Conservation (phyloP, 2,329 filamentous ascomycete species). For the Sclerotiophoma versabilis region DNA sequence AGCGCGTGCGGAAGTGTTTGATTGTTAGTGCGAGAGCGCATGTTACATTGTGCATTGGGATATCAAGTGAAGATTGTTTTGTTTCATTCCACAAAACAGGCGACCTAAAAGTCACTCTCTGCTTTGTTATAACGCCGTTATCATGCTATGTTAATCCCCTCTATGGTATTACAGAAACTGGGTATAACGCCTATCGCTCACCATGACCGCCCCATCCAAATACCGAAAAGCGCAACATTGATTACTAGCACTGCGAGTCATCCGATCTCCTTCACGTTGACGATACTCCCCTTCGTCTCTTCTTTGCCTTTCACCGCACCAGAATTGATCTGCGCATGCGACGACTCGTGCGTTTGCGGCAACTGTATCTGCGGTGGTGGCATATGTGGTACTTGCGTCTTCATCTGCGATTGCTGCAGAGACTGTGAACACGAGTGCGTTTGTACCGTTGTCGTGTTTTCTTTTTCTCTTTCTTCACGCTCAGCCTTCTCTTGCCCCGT, state of each 20-base stretch:
- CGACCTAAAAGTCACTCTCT: background rate
- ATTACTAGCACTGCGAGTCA: slow-evolving; percentile 10
- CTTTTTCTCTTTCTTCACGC: slow-evolving; percentile 22
- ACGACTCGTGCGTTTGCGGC: background rate
- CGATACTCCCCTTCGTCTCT: background rate
- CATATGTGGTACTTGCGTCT: background rate
- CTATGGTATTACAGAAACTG: background rate
- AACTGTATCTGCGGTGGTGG: slow-evolving; percentile 6
- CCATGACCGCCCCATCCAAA: background rate
- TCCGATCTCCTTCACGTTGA: slow-evolving; percentile 7
- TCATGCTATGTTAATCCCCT: background rate
- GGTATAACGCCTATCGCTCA: slow-evolving; percentile 16
- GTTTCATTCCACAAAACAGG: background rate
- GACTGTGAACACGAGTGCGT: slow-evolving; percentile 2
- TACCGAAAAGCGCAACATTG: slow-evolving; percentile 1
- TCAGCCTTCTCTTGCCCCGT: slow-evolving; percentile 37
- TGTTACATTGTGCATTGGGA: too few species aligned
- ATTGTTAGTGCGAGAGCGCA: too few species aligned
- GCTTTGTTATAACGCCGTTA: background rate
- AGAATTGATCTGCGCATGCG: background rate
- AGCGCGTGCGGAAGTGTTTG: too few species aligned
- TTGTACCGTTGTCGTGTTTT: slow-evolving; percentile 4
- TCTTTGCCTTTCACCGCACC: background rate
- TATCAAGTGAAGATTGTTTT: background rate
- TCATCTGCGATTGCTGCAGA: background rate